Evolutionary conservation across 257 asterid species (phyloP).

Genomic region (Anisodus acutangulus): DNA sequence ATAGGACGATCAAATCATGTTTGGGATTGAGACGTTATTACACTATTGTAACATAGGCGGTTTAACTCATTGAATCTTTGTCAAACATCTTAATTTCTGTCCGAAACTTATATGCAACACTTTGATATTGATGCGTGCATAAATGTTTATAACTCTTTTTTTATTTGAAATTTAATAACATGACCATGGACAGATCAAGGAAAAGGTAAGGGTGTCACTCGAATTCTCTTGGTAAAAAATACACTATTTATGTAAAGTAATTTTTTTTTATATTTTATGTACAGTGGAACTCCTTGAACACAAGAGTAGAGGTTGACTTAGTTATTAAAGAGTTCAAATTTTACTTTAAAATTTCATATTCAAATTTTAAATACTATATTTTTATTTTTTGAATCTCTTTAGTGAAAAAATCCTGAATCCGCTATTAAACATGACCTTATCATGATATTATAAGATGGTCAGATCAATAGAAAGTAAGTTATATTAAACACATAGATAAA

Average conservation of each 20-base stretch:
- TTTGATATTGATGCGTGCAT: too few species aligned
- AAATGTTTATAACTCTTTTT: background rate
- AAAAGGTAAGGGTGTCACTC: too few species aligned
- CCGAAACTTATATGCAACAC: background rate
- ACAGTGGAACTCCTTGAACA: too few species aligned
- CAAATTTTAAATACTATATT: too few species aligned
- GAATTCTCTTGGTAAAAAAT: too few species aligned
- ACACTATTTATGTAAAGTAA: too few species aligned
- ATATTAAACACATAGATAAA: background rate
- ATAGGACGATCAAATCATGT: background rate
- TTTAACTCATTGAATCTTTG: background rate
- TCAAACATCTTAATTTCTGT: background rate
- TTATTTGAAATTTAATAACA: background rate
- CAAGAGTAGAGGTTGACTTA: too few species aligned
- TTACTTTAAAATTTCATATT: too few species aligned
- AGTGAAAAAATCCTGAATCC: too few species aligned
- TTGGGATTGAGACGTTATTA: background rate
- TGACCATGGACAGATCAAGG: background rate
- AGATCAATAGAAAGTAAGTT: background rate
- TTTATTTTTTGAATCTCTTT: too few species aligned
- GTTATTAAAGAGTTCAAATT: too few species aligned
- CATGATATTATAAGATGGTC: background rate
- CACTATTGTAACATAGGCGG: fast-evolving
- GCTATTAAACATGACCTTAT: background rate
- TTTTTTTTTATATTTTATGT: too few species aligned